These are phyloP conservation scores for Podospora pseudocomata DNA, from an alignment of 495 filamentous ascomycete genomes.

Conservation along the genomic window DNA sequence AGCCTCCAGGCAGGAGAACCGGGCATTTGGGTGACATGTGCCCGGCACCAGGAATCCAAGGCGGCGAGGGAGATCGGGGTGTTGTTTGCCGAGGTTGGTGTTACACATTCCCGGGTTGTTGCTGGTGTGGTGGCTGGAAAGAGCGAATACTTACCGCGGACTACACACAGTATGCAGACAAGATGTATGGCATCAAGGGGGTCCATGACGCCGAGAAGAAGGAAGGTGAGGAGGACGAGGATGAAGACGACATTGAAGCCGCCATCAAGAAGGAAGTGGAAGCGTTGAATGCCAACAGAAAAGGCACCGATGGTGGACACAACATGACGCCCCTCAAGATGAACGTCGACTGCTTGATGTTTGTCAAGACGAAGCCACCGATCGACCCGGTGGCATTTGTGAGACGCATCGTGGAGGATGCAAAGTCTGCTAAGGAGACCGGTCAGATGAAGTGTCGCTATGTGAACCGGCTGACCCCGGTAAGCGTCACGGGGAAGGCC, in stretches of 20 bases:
- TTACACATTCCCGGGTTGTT: background rate
- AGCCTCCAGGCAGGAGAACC: constrained; percentile 68
- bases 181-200: constrained; percentile 52
- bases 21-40: constrained; percentile 88
- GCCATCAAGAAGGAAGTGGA: constrained; percentile 76
- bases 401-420: constrained; percentile 66
- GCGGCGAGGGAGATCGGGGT: constrained; percentile 68
- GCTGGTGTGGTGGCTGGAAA: background rate
- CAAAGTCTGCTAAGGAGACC: constrained; percentile 42
- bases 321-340: constrained; percentile 63
- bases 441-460: constrained; percentile 64
- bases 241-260: constrained; percentile 69
- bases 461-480: constrained; percentile 80
- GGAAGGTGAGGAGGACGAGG: constrained; percentile 34
- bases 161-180: constrained; percentile 50
- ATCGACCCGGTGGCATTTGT: constrained; percentile 81
- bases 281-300: constrained; percentile 53
- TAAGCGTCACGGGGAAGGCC: constrained; percentile 71
- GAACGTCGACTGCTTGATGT: constrained; percentile 73
- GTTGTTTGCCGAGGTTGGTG: constrained; percentile 69
- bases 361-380: constrained; percentile 62
- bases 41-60: constrained; percentile 72
- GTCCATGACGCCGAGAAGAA: constrained; percentile 34
- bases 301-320: constrained; percentile 34
- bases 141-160: background rate